Evolutionary conservation across 352 stramenopile genomes (phyloP).

Genomic region (Phytophthora pini): DNA sequence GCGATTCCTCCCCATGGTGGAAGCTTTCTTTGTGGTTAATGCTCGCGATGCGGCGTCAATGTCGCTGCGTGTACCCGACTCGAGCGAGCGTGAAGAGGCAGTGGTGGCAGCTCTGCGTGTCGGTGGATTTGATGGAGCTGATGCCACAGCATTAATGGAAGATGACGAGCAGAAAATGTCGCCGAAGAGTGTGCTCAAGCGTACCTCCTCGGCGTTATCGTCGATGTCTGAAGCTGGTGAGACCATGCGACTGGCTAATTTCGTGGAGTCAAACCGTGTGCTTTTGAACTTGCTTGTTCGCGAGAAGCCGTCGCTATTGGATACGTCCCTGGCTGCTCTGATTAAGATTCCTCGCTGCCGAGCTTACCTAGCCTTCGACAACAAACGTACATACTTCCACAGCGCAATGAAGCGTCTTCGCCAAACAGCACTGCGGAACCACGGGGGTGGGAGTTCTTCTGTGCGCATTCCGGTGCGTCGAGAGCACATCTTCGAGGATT

Average conservation of each 20-base stretch:
- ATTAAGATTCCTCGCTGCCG: constrained; percentile 96
- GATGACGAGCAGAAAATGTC: constrained; percentile 38
- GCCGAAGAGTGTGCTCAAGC: constrained; percentile 38
- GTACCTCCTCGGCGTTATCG: constrained; percentile 47
- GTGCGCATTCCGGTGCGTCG: constrained; percentile 92
- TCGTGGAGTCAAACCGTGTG: constrained; percentile 96
- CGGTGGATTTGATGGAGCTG: constrained; percentile 60
- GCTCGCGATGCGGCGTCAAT: constrained; percentile 87
- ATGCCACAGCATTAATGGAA: constrained; percentile 36
- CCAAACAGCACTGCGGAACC: constrained; percentile 79
- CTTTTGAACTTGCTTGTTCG: constrained; percentile 98
- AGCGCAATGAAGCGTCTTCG: constrained; percentile 93
- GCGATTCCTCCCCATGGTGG: constrained; percentile 97
- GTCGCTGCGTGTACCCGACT: constrained; percentile 74
- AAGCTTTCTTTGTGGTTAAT: constrained; percentile 99
- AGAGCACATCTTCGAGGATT: constrained; percentile 99
- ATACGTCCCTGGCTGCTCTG: constrained; percentile 95
- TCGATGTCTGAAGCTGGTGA: constrained; percentile 58
- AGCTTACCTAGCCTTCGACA: constrained; percentile 98
- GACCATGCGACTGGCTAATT: constrained; percentile 85
- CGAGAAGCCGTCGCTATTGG: constrained; percentile 96
- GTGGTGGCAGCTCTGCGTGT: constrained; percentile 75
- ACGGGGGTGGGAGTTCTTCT: constrained; percentile 91
- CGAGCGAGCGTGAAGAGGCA: constrained; percentile 78
- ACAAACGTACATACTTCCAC: constrained; percentile 99